Evolutionary conservation across 106 monocot genomes (phyloP), one percentile per base, ranked within the genome.

Genomic region (Dendrobium catenatum): DNA sequence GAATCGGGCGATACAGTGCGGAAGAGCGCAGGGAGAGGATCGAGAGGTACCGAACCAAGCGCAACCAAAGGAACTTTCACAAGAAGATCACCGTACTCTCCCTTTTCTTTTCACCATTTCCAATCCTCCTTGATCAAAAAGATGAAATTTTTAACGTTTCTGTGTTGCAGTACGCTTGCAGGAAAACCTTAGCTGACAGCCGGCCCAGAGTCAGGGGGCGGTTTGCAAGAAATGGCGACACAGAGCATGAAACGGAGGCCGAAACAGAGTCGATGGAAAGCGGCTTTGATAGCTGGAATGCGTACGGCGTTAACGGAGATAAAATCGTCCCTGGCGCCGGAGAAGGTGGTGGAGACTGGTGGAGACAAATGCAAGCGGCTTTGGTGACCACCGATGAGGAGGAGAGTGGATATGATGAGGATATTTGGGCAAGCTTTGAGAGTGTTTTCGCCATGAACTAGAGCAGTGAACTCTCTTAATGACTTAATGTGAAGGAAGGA

Each of bases 11-110:
- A 18, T 91, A 91, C 86, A 93, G 80, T 54, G 88, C 93, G 2
- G 96, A 96, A 68, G 93, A 96, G 85, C 81, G 96, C 26, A 89
- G 84, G 84, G 91, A 92, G 81, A 87, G 85, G 83, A 90, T 96
- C 55, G 91, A 93, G 64, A 81, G 90, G 81, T 96, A 96, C 66
- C 82, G 91, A 17, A 90, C 48, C 87, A 96, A 96, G 85, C 85
- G 96, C 1, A 86, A 88, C 72, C 93, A 91, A 20, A 84, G 96
- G 43, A 96, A 96, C 48, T 96, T 96, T 79, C 96, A 96, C 41
- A 96, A 93, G 81, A 96, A 93, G 79, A 91, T 96, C 82, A 96
- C 90, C 40, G 96, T 96, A 90, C 27, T 17, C 15, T 72, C 27
- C 33, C 22, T 33, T 26, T n/a, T 20, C 33, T 15, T 37, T 66